Evolutionary conservation across 2,329 filamentous ascomycete genomes (phyloP), one percentile per base, ranked within the genome.

Genomic region (Hymenoscyphus fructigenus): DNA sequence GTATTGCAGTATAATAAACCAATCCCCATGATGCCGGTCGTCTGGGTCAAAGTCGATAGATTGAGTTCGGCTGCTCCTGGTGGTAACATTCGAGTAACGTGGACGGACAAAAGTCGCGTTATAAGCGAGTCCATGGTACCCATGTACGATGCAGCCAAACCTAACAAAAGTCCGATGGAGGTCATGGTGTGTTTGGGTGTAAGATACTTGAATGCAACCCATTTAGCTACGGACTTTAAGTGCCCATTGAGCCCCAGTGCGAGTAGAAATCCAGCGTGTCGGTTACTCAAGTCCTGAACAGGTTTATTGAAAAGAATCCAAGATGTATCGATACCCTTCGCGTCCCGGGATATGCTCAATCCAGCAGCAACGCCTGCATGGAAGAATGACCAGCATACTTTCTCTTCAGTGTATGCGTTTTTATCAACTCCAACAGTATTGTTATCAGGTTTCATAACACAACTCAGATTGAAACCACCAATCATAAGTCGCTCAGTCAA

Each of bases 241-340:
- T 99, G 96, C 0, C 95, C 96, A 72, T 97, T 97, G 28, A 99
- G 81, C 3, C 95, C 95, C 4, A 99, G 83, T 4, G 93, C 95
- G 0, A 99, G 83, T 55, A 99, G 79, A 68, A 99, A 95, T 0
- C 95, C 95, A 34, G 95, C 96, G 76, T 99, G 95, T n/a, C 95
- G 87, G 75, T 98, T 97, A 68, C 91, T 97, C 15, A 97, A 83
- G 61, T 99, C 95, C 44, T 88, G 85, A 0, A 81, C 80, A 0
- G 95, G 94, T 75, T 97, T 97, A 80, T 99, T 99, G 83, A 96
- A 99, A 38, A 97, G 84, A 70, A 99, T 97, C 96, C 96, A 99
- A 0, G 94, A 98, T 0, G 93, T 97, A 75, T 99, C 95, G 68
- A 99, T 98, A 3, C 94, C 94, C 73, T 92, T 92, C 3, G 93